These are phyloP conservation scores for Aspergillus tamarii DNA, from an alignment of 2,329 filamentous ascomycete genomes.

Conservation along the genomic window DNA sequence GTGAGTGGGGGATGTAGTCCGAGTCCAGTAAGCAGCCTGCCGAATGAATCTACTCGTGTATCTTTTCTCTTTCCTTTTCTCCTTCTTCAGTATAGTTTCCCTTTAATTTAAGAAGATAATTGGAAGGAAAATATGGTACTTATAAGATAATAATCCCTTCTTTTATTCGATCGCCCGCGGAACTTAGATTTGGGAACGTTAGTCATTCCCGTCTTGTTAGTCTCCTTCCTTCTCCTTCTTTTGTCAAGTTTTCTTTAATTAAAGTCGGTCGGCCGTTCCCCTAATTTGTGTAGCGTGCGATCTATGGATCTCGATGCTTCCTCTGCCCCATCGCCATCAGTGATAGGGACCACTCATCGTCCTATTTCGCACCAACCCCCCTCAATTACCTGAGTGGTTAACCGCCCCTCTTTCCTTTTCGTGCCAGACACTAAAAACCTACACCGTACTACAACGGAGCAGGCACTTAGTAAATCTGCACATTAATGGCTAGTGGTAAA, in stretches of 20 bases:
- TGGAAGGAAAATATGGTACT: neutral
- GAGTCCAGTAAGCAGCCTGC: neutral
- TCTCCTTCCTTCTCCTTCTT: slow-evolving; percentile 6
- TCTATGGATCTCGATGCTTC: slow-evolving; percentile 25
- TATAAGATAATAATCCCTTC: neutral
- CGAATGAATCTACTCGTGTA: neutral
- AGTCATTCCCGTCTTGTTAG: slow-evolving; percentile 9
- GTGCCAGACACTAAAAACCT: neutral
- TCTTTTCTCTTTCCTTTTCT: neutral
- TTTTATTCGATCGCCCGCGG: neutral
- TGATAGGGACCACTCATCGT: slow-evolving; percentile 13
- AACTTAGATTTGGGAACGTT: slow-evolving; percentile 14
- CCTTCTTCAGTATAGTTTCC: neutral
- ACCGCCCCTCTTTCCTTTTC: slow-evolving; percentile 6
- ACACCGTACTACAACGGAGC: neutral
- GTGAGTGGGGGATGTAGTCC: neutral
- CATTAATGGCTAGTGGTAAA: neutral
- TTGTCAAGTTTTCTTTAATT: slow-evolving; percentile 9
- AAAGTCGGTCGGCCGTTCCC: slow-evolving; percentile 19
- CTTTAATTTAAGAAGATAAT: neutral
- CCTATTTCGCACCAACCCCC: slow-evolving; percentile 10
- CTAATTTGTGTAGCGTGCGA: slow-evolving; percentile 25
- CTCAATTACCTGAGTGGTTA: neutral
- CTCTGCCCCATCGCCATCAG: slow-evolving; percentile 10
- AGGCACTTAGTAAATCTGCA: neutral